These are phyloP conservation scores for Ailanthus altissimus DNA, from an alignment of 345 rosid species.

Conservation along the genomic window DNA sequence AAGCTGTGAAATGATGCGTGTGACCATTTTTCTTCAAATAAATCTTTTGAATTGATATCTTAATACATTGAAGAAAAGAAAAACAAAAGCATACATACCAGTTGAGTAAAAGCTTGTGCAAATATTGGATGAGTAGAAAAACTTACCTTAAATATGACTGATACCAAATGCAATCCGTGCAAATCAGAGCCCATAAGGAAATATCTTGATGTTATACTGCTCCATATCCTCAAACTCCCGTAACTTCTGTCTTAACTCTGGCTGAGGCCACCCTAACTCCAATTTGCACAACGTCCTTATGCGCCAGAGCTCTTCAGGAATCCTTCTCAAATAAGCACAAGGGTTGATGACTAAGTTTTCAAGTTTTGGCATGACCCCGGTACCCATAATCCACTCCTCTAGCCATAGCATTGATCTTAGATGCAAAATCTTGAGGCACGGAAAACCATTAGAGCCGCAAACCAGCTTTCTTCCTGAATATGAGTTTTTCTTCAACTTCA, in stretches of 20 bases:
- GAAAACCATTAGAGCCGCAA: background rate
- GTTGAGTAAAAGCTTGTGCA: too few relatives aligned
- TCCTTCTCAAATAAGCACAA: background rate
- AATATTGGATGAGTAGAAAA: too few relatives aligned
- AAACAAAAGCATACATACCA: background rate
- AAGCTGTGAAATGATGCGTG: too few relatives aligned
- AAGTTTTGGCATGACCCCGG: background rate
- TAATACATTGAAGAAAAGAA: too few relatives aligned
- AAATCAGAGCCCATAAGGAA: too few relatives aligned
- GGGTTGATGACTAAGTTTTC: too few relatives aligned
- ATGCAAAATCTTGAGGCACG: background rate
- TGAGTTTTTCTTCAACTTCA: background rate
- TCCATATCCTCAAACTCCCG: background rate
- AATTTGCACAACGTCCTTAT: background rate
- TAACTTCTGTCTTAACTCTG: background rate
- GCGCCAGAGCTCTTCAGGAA: conserved; percentile 1
- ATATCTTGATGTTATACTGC: background rate
- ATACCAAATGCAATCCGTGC: too few relatives aligned
- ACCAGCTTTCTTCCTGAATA: too few relatives aligned
- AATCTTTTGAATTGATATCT: too few relatives aligned
- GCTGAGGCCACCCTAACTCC: conserved; percentile 5
- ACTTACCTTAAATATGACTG: too few relatives aligned
- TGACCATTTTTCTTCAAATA: too few relatives aligned
- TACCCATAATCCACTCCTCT: background rate
- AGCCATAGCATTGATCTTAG: background rate